These are phyloP conservation scores for Phalaenopsis aphrodite DNA, from an alignment of 106 monocot genomes.

Conservation along the genomic window DNA sequence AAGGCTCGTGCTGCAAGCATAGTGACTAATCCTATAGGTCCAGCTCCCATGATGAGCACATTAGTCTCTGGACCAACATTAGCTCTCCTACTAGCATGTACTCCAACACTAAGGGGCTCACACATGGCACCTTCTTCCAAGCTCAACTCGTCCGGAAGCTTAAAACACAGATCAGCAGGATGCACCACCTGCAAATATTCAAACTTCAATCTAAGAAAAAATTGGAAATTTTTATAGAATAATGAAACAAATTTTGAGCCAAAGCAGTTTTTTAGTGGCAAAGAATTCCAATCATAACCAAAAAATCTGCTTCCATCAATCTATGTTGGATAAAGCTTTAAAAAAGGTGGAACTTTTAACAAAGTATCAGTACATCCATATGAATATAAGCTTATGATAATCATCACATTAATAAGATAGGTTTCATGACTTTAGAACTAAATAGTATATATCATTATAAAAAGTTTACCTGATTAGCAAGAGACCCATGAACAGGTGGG, in stretches of 20 bases:
- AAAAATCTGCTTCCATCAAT: not conserved
- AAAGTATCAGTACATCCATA: not conserved
- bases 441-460: not conserved
- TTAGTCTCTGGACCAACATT: conserved; percentile 65
- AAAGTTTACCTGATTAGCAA: conserved; percentile 28
- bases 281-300: too few species aligned
- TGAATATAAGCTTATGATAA: not conserved
- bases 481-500: conserved; percentile 90
- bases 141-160: conserved; percentile 83
- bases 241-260: not conserved
- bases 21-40: conserved; percentile 95
- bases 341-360: not conserved
- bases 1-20: conserved; percentile 88
- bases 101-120: conserved; percentile 93
- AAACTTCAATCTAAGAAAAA: not conserved
- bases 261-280: not conserved
- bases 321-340: not conserved
- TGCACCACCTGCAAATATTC: conserved; percentile 54
- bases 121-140: conserved; percentile 99
- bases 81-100: conserved; percentile 87
- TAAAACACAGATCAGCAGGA: conserved; percentile 88
- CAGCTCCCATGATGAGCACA: conserved; percentile 87
- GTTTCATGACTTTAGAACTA: not conserved
- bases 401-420: not conserved
- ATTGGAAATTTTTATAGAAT: not conserved